phyloP scores from a whole-genome alignment of 805 yeast genomes.

The Wickerhamiella brachini region DNA sequence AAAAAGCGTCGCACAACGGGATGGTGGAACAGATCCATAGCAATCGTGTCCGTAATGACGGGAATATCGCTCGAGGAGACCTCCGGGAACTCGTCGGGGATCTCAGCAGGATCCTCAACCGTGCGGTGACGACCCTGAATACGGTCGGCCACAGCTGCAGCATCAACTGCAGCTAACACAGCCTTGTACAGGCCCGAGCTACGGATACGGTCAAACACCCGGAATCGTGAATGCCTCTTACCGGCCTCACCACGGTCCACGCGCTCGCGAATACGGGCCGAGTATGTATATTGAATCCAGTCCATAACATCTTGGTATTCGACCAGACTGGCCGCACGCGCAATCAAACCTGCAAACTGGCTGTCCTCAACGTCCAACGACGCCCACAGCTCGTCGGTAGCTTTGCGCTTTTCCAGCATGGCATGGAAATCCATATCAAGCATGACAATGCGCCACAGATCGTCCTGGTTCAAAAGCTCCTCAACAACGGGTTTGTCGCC shows the following conservation, averaged over 20 bases:
- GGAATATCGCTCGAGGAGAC: slow-evolving; percentile 40
- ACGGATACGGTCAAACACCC: slow-evolving; percentile 35
- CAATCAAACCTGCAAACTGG: slow-evolving; percentile 41
- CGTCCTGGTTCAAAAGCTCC: slow-evolving; percentile 46
- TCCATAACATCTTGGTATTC: slow-evolving; percentile 82
- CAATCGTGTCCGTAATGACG: slow-evolving; percentile 60
- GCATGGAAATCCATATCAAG: slow-evolving; percentile 84
- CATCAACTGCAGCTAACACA: slow-evolving; percentile 38
- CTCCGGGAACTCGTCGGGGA: slow-evolving; percentile 48
- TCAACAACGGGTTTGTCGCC: slow-evolving; percentile 15
- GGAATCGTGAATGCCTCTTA: slow-evolving; percentile 29
- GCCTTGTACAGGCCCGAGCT: slow-evolving; percentile 39
- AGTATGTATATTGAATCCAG: slow-evolving; percentile 59
- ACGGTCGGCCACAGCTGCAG: slow-evolving; percentile 57
- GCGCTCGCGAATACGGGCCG: slow-evolving; percentile 35
- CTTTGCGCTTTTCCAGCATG: slow-evolving; percentile 55
- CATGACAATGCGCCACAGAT: slow-evolving; percentile 80
- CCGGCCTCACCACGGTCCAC: slow-evolving; percentile 23
- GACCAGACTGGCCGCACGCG: slow-evolving; percentile 46
- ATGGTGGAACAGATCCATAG: slow-evolving; percentile 69
- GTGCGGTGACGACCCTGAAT: slow-evolving; percentile 56
- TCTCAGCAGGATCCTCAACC: slow-evolving; percentile 49
- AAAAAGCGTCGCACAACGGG: slow-evolving; percentile 60
- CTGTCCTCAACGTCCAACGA: slow-evolving; percentile 17
- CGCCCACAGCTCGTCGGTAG: slow-evolving; percentile 50